Evolutionary conservation across 352 stramenopile species (phyloP), one percentile per base, ranked within the genome.

Genomic region (Hyphochytrium catenoides): DNA sequence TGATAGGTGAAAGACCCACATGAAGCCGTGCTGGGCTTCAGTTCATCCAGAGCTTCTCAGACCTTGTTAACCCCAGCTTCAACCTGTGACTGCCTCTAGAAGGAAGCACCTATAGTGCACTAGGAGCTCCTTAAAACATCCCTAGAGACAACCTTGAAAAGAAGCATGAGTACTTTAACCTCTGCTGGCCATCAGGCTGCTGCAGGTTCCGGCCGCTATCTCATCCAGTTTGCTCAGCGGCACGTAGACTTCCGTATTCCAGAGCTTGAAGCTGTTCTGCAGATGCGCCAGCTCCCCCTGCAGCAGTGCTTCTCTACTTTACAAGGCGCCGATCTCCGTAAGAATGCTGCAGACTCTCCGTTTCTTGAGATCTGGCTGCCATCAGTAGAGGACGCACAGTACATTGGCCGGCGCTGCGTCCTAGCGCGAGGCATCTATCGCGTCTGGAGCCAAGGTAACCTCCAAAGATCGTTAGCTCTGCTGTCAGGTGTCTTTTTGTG

Each of bases 211-310:
- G n/a, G n/a, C n/a, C 18, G 11, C 11, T 46, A 41, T 29, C 3
- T 46, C n/a, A 37, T 46, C 31, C 41, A 46, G 31, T 46, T 46
- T 37, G 26, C 33, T n/a, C 39, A 46, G 25, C 39, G 39, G 4
- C 34, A 46, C 39, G 15, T 46, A 25, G 39, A 43, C 11, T 51
- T 51, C 26, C 43, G 47, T 8, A 26, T 51, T 9, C 43, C 47
- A 7, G 47, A 54, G 36, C 26, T 54, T 8, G 36, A 54, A 25
- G 46, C 47, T 5, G 19, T 54, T 15, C 27, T 54, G 5, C 34
- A 41, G 16, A 14, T 46, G 14, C 40, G 34, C 15, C 21, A 16
- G 17, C 26, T 46, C 6, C 31, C 40, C 20, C 16, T 8, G 8
- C 18, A 43, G 14, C 21, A 46, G 18, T 23, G 20, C 12, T 46